Evolutionary conservation across 2,329 filamentous ascomycete species (phyloP), one percentile per base, ranked within the genome.

Genomic region (Aureobasidium sp.): DNA sequence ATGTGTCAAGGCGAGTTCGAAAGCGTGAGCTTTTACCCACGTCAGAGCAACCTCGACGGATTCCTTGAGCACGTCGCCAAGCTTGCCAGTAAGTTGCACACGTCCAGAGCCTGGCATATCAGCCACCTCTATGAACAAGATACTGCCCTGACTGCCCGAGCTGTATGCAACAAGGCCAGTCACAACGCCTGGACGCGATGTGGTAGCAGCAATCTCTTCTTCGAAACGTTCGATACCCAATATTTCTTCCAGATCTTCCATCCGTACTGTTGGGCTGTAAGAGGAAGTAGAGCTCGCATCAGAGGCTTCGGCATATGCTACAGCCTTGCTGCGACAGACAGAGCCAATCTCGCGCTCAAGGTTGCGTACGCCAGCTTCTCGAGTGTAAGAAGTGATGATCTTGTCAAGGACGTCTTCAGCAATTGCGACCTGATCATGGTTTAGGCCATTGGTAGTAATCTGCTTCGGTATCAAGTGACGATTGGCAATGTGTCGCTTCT

Each of bases 21-120:
- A 97, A 2, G 93, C 92, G 73, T 99, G 93, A 4, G 91, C 90
- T 75, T 97, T 97, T 57, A 99, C 94, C 94, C 94, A 99, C 17
- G 88, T 93, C 37, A 97, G 82, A 12, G 94, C 94, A 24, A 99
- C 94, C 75, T 97, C 93, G 46, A 97, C 94, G 66, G 88, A 93
- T 76, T 99, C 94, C 76, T 97, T 97, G 63, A 99, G 85, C 34
- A 99, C 94, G 69, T 97, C 92, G 66, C 94, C 94, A 7, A 99
- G 85, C 74, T 96, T 97, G 65, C 94, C 94, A 1, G 94, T 99
- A 29, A 99, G 85, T 76, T 97, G 94, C 39, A 99, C 91, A 59
- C 88, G 87, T 37, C 94, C 94, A 62, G 85, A 87, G 47, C 94
- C 94, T 0, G 94, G 94, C 92, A 97, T 97, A 72, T 96, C 92